These are phyloP conservation scores for Talaromyces albobiverticillius DNA, from an alignment of 2,329 filamentous ascomycete genomes.

Conservation along the genomic window DNA sequence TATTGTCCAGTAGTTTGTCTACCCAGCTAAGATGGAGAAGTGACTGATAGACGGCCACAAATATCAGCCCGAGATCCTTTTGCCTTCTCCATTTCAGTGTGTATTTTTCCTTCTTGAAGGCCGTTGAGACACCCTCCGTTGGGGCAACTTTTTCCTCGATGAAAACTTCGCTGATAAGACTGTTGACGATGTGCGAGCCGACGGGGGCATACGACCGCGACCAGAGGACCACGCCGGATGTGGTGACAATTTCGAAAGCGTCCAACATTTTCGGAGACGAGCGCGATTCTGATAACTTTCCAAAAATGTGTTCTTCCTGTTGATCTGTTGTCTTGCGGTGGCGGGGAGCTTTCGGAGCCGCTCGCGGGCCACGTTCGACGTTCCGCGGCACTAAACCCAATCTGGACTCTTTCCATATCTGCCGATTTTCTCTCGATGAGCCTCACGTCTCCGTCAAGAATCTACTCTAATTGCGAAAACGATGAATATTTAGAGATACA, in stretches of 20 bases:
- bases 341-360: background rate
- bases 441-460: no score
- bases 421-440: no score
- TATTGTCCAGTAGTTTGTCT: slow-evolving; percentile 92
- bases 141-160: slow-evolving; percentile 83
- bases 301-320: background rate
- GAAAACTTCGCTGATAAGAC: slow-evolving; percentile 92
- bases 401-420: no score
- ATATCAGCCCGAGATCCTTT: slow-evolving; percentile 92
- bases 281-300: background rate
- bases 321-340: no score
- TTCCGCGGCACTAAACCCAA: no score
- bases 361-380: slow-evolving; percentile 10
- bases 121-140: slow-evolving; percentile 61
- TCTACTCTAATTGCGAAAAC: no score
- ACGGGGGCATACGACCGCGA: slow-evolving; percentile 80
- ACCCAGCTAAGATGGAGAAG: slow-evolving; percentile 95
- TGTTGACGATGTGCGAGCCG: slow-evolving; percentile 82
- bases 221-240: slow-evolving; percentile 95
- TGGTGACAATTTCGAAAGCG: slow-evolving; percentile 93
- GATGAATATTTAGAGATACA: no score
- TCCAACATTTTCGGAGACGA: slow-evolving; percentile 69
- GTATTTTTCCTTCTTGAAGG: slow-evolving; percentile 88
- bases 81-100: slow-evolving; percentile 90
- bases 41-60: slow-evolving; percentile 96